Percentiles rank a stretch among this genome's conserved stretches.
phyloP scores from a whole-genome alignment of 768 basidiomycete genomes.

The Floccularia luteovirens region DNA sequence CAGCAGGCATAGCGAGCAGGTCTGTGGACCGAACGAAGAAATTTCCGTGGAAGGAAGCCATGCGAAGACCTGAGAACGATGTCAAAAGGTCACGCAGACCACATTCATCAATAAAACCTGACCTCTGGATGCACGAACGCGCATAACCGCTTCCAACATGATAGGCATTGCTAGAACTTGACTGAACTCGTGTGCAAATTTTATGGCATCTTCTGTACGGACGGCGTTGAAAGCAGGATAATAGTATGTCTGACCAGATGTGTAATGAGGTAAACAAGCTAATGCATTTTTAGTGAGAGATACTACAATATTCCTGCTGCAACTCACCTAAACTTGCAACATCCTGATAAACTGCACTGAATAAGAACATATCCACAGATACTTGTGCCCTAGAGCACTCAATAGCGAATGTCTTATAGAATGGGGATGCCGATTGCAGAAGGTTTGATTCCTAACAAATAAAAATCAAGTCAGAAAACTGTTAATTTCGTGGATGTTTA shows the following conservation, averaged over 20 bases:
- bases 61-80: constrained; percentile 61
- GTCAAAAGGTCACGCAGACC: constrained; percentile 4
- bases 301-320: neutral
- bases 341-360: constrained; percentile 89
- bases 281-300: neutral
- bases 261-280: constrained; percentile 95
- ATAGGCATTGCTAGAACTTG: constrained; percentile 90
- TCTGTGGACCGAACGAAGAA: constrained; percentile 98
- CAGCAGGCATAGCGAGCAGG: constrained; percentile 90
- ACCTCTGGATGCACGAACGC: constrained; percentile 96
- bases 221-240: constrained; percentile 98
- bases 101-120: constrained; percentile 7
- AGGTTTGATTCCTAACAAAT: constrained; percentile 72
- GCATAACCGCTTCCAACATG: constrained; percentile 95
- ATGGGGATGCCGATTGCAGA: constrained; percentile 87
- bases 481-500: neutral
- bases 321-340: constrained; percentile 81
- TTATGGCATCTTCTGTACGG: constrained; percentile 91
- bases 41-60: constrained; percentile 98
- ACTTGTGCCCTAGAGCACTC: constrained; percentile 97
- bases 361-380: constrained; percentile 99
- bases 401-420: constrained; percentile 98
- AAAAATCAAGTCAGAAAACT: neutral
- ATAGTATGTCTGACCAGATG: constrained; percentile 96
- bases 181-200: constrained; percentile 97